Base-by-base conservation (phyloP, 2,329 filamentous ascomycete species). In the Diplocarpon mali region DNA sequence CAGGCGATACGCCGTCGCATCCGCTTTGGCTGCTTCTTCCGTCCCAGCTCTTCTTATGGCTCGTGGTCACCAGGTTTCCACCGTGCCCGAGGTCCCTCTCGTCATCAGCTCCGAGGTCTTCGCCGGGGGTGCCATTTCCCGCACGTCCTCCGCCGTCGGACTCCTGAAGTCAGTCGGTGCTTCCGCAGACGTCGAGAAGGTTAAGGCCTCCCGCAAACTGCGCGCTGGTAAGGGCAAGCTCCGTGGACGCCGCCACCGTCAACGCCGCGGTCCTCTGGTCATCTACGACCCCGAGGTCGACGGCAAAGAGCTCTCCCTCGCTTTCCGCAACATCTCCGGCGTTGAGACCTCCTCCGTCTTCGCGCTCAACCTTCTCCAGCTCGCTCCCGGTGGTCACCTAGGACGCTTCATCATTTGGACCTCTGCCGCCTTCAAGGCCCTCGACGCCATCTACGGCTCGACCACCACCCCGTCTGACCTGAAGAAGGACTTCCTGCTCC, bases 401-500 rank as follows among this genome's bases (percentile, higher is more conserved):
- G 92, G 92, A 63, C 92, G 92, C 65, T 98, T 98, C 81, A 80
- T 98, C 70, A 78, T 98, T 79, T 98, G 92, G 92, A 92, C 92
- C 63, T 98, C 93, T 43, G 78, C 86, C 57, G 92, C 92, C 56
- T 96, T 98, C 78, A 82, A 88, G 72, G 86, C 90, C 57, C 86
- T 98, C 56, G 90, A 98, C 73, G 81, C 81, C 70, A 83, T 98
- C 76, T 98, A 98, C 77, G 90, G 90, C 68, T 83, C 84, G 67
- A 93, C 88, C 67, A 92, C 85, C 64, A 75, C 80, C 68, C 79
- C 90, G 59, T 90, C 89, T 39, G 82, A 84, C 55, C 82, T 94
- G 65, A 98, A 98, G 88, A 93, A 92, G 76, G 90, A 98, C 79
- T 98, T 92, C 85, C 78, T 95, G 64, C 82, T 98, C 60, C 92